Evolutionary conservation across 495 filamentous ascomycete species (phyloP), one percentile per base, ranked within the genome.

Genomic region (Daldinia bambusicola): DNA sequence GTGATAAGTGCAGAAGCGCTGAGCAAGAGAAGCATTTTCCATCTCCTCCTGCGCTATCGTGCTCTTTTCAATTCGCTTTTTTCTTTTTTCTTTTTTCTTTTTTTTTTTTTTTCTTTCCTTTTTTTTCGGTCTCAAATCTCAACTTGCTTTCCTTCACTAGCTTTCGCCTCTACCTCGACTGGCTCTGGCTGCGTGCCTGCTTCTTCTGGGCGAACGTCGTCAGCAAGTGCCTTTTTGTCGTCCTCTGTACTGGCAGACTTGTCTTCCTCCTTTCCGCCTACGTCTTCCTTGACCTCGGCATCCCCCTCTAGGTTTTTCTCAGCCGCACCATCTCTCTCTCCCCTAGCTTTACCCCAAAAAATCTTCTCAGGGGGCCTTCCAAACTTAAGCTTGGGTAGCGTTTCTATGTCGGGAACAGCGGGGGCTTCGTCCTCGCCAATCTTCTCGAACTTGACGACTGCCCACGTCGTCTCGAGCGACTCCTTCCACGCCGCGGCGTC

Each of bases 401-500:
- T 74, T 61, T 69, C 53, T 40, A 74, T 73, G n/a, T 13, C 31
- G 7, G 74, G 70, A 2, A 45, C 4, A 1, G 65, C 26, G 22
- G 71, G 74, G 0, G 68, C 71, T 12, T 50, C 40, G 0, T 55
- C 36, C 6, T 56, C 58, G 6, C 13, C 43, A 4, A 72, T 13
- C 22, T 61, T 55, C 55, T 62, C 63, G n/a, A 77, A 72, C 40
- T 69, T 69, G 36, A 77, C 53, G 2, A 76, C 71, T 8, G 74
- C 76, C 76, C 76, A 77, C 34, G 26, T 1, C 26, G 26, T 76
- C 76, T 2, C 3, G 13, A 77, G 50, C 13, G 66, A 51, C 0
- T 50, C 4, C 2, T 66, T 45, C 73, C 70, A 76, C 3, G 58
- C 57, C 1, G 43, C 37, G 31, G 41, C 16, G 10, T 74, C 53